Evolutionary conservation across 306 rosid species (phyloP), one percentile per base, ranked within the genome.

Genomic region (Medicago ruthenica): DNA sequence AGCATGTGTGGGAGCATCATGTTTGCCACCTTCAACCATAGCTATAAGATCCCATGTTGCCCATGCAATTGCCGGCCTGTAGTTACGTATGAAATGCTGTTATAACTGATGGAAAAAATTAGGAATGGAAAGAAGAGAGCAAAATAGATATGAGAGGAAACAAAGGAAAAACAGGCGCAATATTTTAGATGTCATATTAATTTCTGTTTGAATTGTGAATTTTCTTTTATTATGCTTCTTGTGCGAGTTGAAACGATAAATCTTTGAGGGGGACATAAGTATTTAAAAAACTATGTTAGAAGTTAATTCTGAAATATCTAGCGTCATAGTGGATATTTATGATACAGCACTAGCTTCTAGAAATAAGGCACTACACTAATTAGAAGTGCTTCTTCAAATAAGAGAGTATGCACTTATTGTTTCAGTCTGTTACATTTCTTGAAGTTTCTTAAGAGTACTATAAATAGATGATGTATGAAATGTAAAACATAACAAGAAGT

Each of bases 1-100:
- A 40, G 93, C 85, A 84, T 95, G 97, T 36, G 97, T 95, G 27
- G 97, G 88, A 74, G 96, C 98, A 68, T 90, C 97, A 54, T 90
- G 98, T 73, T 80, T 73, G 5, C 92, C 97, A 15, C 81, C 90
- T 90, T 92, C 96, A 85, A 86, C 96, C 96, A 92, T 87, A 71
- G 96, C 93, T 71, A 92, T 90, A 77, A 92, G 99, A 90, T 95
- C 99, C 99, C 99, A 95, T 31, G 97, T 95, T 37, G 97, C 99
- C 92, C 97, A 95, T 70, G 97, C 99, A 76, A 95, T 92, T 65
- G 99, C 99, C 0, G 97, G 86, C 80, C 99, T 95, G 89, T 82
- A 78, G 39, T 83, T 16, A 42, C 64, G 20, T 67, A 70, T 81
- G 76, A 78, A 53, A 73, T 39, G 24, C 65, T 45, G 73, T 80